These are phyloP conservation scores for Caloboletus inedulis DNA, from an alignment of 1,284 basidiomycete species.

Conservation along the genomic window DNA sequence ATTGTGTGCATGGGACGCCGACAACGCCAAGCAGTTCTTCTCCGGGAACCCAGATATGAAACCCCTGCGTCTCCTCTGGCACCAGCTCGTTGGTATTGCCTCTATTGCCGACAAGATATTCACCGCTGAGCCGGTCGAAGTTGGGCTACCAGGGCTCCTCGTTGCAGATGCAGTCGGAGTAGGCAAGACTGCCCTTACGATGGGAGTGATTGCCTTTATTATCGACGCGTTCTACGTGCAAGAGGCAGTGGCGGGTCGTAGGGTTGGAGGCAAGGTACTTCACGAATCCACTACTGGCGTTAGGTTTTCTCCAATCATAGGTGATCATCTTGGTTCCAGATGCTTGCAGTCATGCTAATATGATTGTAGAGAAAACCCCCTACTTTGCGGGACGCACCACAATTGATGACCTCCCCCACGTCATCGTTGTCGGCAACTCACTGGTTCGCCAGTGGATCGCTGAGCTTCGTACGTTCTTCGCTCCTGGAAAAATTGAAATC, in stretches of 20 bases:
- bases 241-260: neutral
- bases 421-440: constrained; percentile 8
- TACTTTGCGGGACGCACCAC: constrained; percentile 1
- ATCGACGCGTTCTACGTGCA: constrained; percentile 6
- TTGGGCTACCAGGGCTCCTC: neutral
- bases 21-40: neutral
- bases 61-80: constrained; percentile 8
- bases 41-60: constrained; percentile 7
- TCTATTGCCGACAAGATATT: constrained; percentile 3
- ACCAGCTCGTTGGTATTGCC: constrained; percentile 8
- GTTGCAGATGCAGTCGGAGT: constrained; percentile 7
- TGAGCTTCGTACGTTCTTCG: constrained; percentile 6
- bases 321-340: neutral
- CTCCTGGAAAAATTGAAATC: constrained; percentile 8
- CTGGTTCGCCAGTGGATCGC: constrained; percentile 5
- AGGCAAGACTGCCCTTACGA: constrained; percentile 8
- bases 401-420: constrained; percentile 3
- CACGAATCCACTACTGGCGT: neutral
- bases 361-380: neutral
- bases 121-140: neutral
- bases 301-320: constrained; percentile 7
- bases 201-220: constrained; percentile 8
- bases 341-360: neutral
- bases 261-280: neutral
- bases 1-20: constrained; percentile 3